Percentiles rank a stretch among this genome's conserved stretches.
Evolutionary conservation across 768 basidiomycete species (phyloP).

Genomic region (Lepiota venenata): DNA sequence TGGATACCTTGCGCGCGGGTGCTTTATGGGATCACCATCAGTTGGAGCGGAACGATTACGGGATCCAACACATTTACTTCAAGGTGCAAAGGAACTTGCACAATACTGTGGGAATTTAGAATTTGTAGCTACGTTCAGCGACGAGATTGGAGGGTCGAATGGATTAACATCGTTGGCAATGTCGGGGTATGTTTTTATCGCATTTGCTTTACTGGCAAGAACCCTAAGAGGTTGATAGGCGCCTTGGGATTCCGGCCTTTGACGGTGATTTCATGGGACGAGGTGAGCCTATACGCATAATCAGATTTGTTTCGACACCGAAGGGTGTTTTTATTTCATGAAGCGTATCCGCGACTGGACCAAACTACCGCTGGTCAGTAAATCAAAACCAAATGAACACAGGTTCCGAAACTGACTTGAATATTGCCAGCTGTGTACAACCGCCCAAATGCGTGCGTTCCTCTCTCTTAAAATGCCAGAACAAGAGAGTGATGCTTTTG

Average conservation of each 20-base stretch:
- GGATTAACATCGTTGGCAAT: slow-evolving; percentile 35
- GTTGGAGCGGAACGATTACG: slow-evolving; percentile 25
- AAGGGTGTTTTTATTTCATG: slow-evolving; percentile 6
- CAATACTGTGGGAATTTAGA: slow-evolving; percentile 25
- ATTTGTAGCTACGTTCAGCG: slow-evolving; percentile 29
- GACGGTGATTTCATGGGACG: slow-evolving; percentile 48
- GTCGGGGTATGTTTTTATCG: slow-evolving; percentile 25
- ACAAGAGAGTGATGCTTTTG: neutral
- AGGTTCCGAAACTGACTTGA: neutral
- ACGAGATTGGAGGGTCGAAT: slow-evolving; percentile 42
- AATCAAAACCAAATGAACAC: neutral
- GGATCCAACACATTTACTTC: slow-evolving; percentile 19
- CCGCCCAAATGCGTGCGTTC: slow-evolving; percentile 26
- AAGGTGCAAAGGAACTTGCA: slow-evolving; percentile 24
- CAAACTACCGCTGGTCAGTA: slow-evolving; percentile 26
- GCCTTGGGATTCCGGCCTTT: slow-evolving; percentile 35
- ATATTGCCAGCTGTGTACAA: slow-evolving; percentile 25
- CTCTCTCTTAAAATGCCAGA: neutral
- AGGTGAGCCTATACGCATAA: slow-evolving; percentile 26
- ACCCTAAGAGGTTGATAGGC: slow-evolving; percentile 18
- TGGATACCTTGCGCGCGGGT: slow-evolving; percentile 29
- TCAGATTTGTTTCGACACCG: slow-evolving; percentile 15
- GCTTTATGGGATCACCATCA: slow-evolving; percentile 40
- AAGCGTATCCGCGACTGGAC: slow-evolving; percentile 30
- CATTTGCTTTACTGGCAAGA: slow-evolving; percentile 2